phyloP scores from a whole-genome alignment of 768 basidiomycete species.

The Termitomyces sp. region DNA sequence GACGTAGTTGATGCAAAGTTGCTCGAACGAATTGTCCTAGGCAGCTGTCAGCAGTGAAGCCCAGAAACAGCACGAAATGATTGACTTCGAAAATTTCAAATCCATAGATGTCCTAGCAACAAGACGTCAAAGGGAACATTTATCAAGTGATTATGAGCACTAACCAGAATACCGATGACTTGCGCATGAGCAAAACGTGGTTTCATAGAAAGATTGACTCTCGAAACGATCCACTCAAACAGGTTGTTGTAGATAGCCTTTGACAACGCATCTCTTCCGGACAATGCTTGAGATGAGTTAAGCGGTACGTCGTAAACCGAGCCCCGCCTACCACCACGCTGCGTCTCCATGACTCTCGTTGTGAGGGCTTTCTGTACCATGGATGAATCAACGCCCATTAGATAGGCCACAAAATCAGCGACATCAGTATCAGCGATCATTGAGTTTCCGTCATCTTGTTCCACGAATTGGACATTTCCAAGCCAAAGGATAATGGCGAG shows the following conservation, averaged over 20 bases:
- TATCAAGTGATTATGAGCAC: constrained; percentile 18
- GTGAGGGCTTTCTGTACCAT: constrained; percentile 87
- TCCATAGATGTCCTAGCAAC: constrained; percentile 86
- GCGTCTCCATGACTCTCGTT: constrained; percentile 85
- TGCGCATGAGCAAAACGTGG: constrained; percentile 68
- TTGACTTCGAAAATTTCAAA: constrained; percentile 96
- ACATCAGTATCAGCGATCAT: constrained; percentile 76
- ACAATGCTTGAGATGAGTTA: constrained; percentile 86
- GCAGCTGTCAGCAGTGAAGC: constrained; percentile 7
- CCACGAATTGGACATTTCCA: constrained; percentile 89
- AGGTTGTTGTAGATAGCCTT: constrained; percentile 98
- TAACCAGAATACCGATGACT: constrained; percentile 87
- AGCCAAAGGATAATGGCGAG: constrained; percentile 92
- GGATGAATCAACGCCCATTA: constrained; percentile 83
- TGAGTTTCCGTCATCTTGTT: constrained; percentile 89
- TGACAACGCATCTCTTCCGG: constrained; percentile 88
- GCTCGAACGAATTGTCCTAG: constrained; percentile 93
- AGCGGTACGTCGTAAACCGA: constrained; percentile 97
- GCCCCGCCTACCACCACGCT: constrained; percentile 86
- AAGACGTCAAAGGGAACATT: constrained; percentile 5
- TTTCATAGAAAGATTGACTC: constrained; percentile 96
- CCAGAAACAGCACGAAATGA: background rate
- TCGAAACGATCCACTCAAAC: constrained; percentile 98
- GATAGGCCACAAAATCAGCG: constrained; percentile 92
- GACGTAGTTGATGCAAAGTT: constrained; percentile 99